These are phyloP conservation scores for Trypanosoma rangeli DNA, from an alignment of 208 protist species.

Conservation along the genomic window DNA sequence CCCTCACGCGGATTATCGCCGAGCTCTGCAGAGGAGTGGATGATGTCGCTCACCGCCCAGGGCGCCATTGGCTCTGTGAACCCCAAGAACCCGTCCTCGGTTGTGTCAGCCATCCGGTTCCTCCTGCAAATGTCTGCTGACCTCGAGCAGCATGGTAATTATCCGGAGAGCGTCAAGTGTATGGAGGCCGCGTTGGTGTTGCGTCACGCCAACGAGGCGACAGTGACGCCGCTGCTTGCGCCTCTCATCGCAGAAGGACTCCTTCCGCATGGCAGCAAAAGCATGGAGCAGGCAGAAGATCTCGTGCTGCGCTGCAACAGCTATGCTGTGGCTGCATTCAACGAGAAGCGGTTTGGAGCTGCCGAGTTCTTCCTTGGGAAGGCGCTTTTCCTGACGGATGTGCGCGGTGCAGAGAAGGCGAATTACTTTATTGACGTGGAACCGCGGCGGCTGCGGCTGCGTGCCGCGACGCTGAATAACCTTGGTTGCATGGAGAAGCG, in stretches of 20 bases:
- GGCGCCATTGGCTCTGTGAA: constrained; percentile 7
- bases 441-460: constrained; percentile 55
- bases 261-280: not conserved
- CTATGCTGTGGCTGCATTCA: constrained; percentile 74
- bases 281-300: constrained; percentile 46
- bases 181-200: constrained; percentile 73
- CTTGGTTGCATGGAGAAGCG: constrained; percentile 87
- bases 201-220: constrained; percentile 35
- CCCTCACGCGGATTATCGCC: not conserved
- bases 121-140: constrained; percentile 50
- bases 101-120: constrained; percentile 54
- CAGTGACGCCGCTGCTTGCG: constrained; percentile 27
- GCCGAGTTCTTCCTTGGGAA: constrained; percentile 71
- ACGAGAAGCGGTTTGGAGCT: constrained; percentile 49
- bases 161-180: constrained; percentile 72
- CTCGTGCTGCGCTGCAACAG: constrained; percentile 80
- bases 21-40: constrained; percentile 1
- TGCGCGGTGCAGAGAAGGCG: constrained; percentile 14
- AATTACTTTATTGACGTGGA: constrained; percentile 41
- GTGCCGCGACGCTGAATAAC: constrained; percentile 88
- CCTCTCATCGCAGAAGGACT: constrained; percentile 24
- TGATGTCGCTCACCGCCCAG: constrained; percentile 1
- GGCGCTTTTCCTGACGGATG: constrained; percentile 79
- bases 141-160: constrained; percentile 73
- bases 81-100: constrained; percentile 20